Percentiles rank a stretch among this genome's conserved stretches.
These are phyloP conservation scores for Stemphylium vesicarium DNA, from an alignment of 2,329 filamentous ascomycete species.

Conservation along the genomic window DNA sequence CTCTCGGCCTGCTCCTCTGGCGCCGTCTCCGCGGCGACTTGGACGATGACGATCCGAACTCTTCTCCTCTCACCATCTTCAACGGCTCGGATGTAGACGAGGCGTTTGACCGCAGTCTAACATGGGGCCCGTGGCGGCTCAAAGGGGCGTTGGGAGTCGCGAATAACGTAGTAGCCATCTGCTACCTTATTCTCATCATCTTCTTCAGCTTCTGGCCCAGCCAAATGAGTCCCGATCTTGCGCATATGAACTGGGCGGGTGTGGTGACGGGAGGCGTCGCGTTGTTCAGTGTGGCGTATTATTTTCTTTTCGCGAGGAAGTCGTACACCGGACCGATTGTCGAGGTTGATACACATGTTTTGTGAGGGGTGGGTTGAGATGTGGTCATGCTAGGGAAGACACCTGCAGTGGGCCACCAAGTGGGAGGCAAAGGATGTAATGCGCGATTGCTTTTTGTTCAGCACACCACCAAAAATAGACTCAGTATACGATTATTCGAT, in stretches of 20 bases:
- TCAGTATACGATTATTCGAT: no score
- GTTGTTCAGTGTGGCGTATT: conserved; percentile 41
- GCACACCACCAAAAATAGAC: no score
- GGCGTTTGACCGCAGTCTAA: conserved; percentile 27
- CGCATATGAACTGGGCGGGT: conserved; percentile 44
- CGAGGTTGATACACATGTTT: conserved; percentile 35
- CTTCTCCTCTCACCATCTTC: conserved; percentile 29
- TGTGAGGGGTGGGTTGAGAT: conserved; percentile 9
- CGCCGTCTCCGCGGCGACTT: conserved; percentile 45
- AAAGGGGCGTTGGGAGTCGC: conserved; percentile 35
- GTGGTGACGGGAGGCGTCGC: conserved; percentile 41
- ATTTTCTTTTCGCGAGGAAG: conserved; percentile 37
- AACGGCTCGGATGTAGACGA: conserved; percentile 29
- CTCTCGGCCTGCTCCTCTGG: conserved; percentile 43
- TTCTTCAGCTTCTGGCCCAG: conserved; percentile 48
- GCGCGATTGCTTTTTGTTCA: no score
- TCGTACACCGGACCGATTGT: conserved; percentile 44
- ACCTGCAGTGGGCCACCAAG: no score
- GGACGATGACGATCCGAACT: conserved; percentile 20
- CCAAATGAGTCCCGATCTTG: conserved; percentile 20
- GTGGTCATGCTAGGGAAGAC: no score
- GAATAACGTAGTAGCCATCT: conserved; percentile 43
- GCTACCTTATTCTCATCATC: conserved; percentile 40
- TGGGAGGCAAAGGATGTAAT: no score
- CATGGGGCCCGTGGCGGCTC: conserved; percentile 46